Evolutionary conservation across 176 grass and related monocot species (phyloP).

Genomic region (Oryza australiensis): DNA sequence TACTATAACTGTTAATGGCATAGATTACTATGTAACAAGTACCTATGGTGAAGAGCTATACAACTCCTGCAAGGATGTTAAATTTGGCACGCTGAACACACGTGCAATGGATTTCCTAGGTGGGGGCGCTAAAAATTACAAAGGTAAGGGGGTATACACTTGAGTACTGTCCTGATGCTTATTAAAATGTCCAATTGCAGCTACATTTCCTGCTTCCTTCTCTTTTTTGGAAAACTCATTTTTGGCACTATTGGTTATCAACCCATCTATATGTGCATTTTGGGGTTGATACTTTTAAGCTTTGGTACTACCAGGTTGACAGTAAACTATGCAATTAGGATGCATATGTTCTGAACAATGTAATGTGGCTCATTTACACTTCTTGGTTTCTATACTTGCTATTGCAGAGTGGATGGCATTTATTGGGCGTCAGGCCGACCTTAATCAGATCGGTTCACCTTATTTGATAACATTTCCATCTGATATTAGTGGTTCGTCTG

Average conservation of each 20-base stretch:
- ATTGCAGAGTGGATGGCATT: slow-evolving; percentile 89
- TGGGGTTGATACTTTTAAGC: background rate
- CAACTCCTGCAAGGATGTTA: slow-evolving; percentile 98
- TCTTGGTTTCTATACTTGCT: slow-evolving; percentile 33
- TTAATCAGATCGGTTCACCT: slow-evolving; percentile 70
- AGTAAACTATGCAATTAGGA: slow-evolving; percentile 26
- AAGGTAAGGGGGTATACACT: slow-evolving; percentile 50
- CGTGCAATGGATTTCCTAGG: slow-evolving; percentile 98
- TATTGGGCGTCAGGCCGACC: slow-evolving; percentile 70
- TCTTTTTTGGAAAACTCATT: too few species aligned
- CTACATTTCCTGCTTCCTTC: background rate
- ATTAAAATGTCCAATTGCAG: background rate
- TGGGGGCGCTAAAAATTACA: slow-evolving; percentile 74
- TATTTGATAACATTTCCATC: slow-evolving; percentile 73
- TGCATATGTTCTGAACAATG: slow-evolving; percentile 21
- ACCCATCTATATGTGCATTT: background rate
- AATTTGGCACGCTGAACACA: slow-evolving; percentile 93
- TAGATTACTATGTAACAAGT: slow-evolving; percentile 83
- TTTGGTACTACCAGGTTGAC: slow-evolving; percentile 17
- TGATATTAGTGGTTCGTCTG: slow-evolving; percentile 55
- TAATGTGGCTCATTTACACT: background rate
- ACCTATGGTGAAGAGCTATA: slow-evolving; percentile 75
- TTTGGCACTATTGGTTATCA: background rate
- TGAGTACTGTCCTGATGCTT: background rate
- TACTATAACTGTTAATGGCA: slow-evolving; percentile 63